These are phyloP conservation scores for Wickerhamiella bombiphila DNA, from an alignment of 805 yeast genomes.

Conservation along the genomic window DNA sequence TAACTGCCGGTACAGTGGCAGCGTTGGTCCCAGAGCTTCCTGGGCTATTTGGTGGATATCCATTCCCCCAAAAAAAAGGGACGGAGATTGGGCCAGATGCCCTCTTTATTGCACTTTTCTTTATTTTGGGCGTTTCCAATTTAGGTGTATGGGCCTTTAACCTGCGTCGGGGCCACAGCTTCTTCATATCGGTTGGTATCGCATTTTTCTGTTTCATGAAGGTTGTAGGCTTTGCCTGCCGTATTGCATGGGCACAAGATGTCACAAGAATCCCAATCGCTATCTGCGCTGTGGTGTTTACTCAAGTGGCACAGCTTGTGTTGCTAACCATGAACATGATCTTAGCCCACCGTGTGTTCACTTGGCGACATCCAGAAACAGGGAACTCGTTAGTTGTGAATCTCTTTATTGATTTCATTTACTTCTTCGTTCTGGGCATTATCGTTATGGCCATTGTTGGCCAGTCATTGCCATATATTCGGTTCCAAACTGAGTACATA, in stretches of 20 bases:
- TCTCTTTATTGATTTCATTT: constrained; percentile 34
- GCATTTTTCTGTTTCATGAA: constrained; percentile 39
- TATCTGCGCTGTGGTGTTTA: constrained; percentile 40
- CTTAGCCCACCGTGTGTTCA: constrained; percentile 56
- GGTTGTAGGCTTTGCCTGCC: constrained; percentile 42
- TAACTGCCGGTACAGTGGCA: constrained; percentile 10
- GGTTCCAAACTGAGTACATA: constrained; percentile 33
- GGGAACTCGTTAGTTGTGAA: constrained; percentile 42
- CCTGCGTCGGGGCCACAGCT: constrained; percentile 41
- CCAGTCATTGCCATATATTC: constrained; percentile 43
- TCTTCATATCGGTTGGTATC: constrained; percentile 40
- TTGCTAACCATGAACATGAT: constrained; percentile 46
- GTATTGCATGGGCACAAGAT: constrained; percentile 47
- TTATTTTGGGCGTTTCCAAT: constrained; percentile 35
- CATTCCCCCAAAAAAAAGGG: constrained; percentile 21
- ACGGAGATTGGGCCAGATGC: constrained; percentile 48
- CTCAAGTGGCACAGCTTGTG: constrained; percentile 43
- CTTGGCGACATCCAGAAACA: constrained; percentile 63
- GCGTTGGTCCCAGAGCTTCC: constrained; percentile 22
- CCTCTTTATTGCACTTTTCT: constrained; percentile 40
- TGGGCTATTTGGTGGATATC: constrained; percentile 47
- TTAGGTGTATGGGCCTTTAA: constrained; percentile 34
- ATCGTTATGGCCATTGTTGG: constrained; percentile 58
- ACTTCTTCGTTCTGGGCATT: constrained; percentile 40
- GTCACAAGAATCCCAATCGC: constrained; percentile 34